phyloP scores from a whole-genome alignment of 106 monocot genomes.

The Posidonia australis region DNA sequence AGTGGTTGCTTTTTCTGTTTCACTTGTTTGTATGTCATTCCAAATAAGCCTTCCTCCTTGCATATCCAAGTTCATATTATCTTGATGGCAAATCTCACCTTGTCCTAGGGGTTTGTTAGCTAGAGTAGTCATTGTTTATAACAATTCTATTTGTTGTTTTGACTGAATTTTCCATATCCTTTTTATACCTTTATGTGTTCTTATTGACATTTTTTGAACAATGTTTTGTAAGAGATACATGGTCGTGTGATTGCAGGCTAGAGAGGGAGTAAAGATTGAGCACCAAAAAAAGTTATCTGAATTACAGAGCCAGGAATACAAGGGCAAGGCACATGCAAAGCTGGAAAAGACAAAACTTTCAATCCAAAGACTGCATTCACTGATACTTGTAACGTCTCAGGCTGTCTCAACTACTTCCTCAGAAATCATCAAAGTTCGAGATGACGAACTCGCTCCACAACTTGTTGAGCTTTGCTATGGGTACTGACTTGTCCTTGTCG shows the following conservation, averaged over 20 bases:
- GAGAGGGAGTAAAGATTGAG: conserved; percentile 81
- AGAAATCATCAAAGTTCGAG: conserved; percentile 70
- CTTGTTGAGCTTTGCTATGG: conserved; percentile 71
- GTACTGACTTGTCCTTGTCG: conserved; percentile 22
- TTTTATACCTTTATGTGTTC: too few relatives aligned
- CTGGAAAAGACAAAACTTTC: conserved; percentile 77
- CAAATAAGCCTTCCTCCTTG: too few relatives aligned
- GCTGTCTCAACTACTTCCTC: conserved; percentile 85
- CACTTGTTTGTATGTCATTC: too few relatives aligned
- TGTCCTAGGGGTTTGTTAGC: too few relatives aligned
- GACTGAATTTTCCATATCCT: too few relatives aligned
- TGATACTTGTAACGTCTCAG: conserved; percentile 79
- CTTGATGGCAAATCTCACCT: too few relatives aligned
- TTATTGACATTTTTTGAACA: too few relatives aligned
- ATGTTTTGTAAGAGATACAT: neutral
- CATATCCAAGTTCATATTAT: too few relatives aligned
- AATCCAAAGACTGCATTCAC: conserved; percentile 64
- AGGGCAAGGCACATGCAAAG: conserved; percentile 57
- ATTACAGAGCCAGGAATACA: conserved; percentile 76
- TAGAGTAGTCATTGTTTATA: too few relatives aligned
- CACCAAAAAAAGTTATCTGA: conserved; percentile 79
- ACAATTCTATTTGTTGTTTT: too few relatives aligned
- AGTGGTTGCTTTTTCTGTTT: too few relatives aligned
- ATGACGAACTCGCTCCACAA: conserved; percentile 83
- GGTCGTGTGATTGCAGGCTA: conserved; percentile 32